A percentile compares a stretch with the other conserved stretches of the same genome.
phyloP scores from a whole-genome alignment of 164 flowering plant genomes.

The Umbellularia californica region DNA sequence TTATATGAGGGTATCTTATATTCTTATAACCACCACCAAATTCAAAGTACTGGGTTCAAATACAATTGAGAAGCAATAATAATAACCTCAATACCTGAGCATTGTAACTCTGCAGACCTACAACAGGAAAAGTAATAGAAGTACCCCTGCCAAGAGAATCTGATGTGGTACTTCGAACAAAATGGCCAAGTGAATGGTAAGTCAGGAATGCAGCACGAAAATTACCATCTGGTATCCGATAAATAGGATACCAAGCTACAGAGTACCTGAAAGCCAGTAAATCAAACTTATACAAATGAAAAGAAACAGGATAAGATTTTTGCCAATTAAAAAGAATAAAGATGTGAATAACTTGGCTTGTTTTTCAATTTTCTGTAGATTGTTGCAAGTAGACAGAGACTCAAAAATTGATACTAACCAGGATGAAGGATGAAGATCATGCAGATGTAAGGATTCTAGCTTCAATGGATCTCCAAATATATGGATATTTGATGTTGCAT shows the following conservation, averaged over 20 bases:
- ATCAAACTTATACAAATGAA: background rate
- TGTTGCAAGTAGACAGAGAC: background rate
- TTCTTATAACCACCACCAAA: too few relatives aligned
- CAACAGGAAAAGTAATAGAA: conserved; percentile 47
- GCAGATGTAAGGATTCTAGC: conserved; percentile 35
- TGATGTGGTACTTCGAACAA: conserved; percentile 22
- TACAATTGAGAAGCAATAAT: background rate
- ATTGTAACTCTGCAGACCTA: conserved; percentile 73
- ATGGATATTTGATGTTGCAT: conserved; percentile 20
- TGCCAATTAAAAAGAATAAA: background rate
- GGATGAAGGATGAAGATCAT: conserved; percentile 64
- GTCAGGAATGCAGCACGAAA: conserved; percentile 75
- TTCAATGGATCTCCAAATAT: conserved; percentile 54
- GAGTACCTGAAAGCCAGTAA: conserved; percentile 51
- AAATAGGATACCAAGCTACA: conserved; percentile 94
- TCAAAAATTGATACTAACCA: conserved; percentile 42
- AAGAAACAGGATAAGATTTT: background rate
- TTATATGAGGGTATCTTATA: too few relatives aligned
- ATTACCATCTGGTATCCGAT: conserved; percentile 66
- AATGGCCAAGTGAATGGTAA: conserved; percentile 72
- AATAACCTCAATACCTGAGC: conserved; percentile 48
- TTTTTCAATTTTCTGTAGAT: conserved; percentile 1
- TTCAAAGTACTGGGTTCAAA: too few relatives aligned
- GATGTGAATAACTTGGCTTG: background rate
- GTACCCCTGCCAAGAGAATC: conserved; percentile 15